These are phyloP conservation scores for Arabidopsis suecica DNA, from an alignment of 345 rosid genomes.

Conservation along the genomic window DNA sequence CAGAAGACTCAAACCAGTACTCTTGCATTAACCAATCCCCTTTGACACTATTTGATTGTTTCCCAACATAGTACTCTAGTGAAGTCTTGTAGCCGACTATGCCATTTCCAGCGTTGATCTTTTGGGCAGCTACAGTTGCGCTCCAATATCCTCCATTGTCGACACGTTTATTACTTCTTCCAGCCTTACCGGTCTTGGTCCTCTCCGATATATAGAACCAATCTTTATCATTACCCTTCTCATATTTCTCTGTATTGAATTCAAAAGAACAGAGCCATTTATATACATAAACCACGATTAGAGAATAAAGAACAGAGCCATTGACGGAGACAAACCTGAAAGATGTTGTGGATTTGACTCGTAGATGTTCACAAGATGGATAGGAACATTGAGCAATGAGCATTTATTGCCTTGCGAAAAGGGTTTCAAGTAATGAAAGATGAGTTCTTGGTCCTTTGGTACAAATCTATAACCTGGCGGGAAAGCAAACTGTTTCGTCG, in stretches of 20 bases:
- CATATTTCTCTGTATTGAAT: constrained; percentile 10
- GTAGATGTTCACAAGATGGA: constrained; percentile 20
- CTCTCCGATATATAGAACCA: constrained; percentile 25
- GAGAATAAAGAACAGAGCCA: neutral
- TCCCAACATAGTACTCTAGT: neutral
- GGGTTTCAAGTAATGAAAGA: constrained; percentile 14
- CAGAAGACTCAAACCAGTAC: constrained; percentile 1
- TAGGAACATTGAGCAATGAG: neutral
- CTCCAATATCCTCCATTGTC: constrained; percentile 10
- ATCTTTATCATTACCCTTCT: constrained; percentile 26
- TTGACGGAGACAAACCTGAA: constrained; percentile 12
- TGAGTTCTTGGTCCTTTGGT: neutral
- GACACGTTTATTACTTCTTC: neutral
- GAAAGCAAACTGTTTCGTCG: neutral
- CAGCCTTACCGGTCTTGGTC: neutral
- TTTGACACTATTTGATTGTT: neutral
- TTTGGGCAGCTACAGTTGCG: neutral
- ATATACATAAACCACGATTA: neutral
- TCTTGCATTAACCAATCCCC: constrained; percentile 12
- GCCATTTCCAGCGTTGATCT: constrained; percentile 7
- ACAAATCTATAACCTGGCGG: constrained; percentile 17
- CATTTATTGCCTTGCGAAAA: neutral
- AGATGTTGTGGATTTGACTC: neutral
- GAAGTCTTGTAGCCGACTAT: neutral
- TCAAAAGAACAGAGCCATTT: constrained; percentile 6